These are phyloP conservation scores for Leccinum pachyderme DNA, from an alignment of 1,284 basidiomycete genomes.

Conservation along the genomic window DNA sequence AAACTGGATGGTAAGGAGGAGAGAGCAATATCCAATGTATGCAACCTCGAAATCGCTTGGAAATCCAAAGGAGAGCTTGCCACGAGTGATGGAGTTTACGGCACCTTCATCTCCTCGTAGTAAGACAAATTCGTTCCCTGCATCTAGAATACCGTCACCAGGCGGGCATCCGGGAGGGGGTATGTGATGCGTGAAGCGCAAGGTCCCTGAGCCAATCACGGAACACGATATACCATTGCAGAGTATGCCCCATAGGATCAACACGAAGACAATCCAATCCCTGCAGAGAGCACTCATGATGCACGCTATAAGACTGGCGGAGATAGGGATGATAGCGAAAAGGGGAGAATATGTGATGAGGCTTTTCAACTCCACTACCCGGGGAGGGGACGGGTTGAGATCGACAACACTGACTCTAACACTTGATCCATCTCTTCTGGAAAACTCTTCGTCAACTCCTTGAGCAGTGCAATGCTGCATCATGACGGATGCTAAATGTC, in stretches of 20 bases:
- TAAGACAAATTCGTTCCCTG: constrained; percentile 16
- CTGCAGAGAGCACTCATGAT: constrained; percentile 15
- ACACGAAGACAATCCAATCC: constrained; percentile 27
- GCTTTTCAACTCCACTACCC: constrained; percentile 3
- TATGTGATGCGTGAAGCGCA: constrained; percentile 20
- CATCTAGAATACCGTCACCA: constrained; percentile 23
- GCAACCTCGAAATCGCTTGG: constrained; percentile 8
- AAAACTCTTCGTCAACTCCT: neutral
- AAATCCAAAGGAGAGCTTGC: constrained; percentile 23
- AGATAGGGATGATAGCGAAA: constrained; percentile 21
- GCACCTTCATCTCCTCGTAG: constrained; percentile 25
- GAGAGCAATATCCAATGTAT: constrained; percentile 21
- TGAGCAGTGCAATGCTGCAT: constrained; percentile 12
- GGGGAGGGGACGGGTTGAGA: constrained; percentile 12
- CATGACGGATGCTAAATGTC: constrained; percentile 15
- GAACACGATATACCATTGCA: constrained; percentile 27
- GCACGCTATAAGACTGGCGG: constrained; percentile 18
- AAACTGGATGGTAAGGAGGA: constrained; percentile 28
- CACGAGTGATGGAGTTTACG: constrained; percentile 26
- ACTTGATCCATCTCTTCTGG: constrained; percentile 15
- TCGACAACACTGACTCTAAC: constrained; percentile 22
- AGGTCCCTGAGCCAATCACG: constrained; percentile 24
- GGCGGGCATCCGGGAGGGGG: constrained; percentile 20
- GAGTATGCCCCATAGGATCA: constrained; percentile 32
- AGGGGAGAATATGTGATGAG: constrained; percentile 11